A percentile compares a stretch with the other conserved stretches of the same genome.
These are phyloP conservation scores for Cinnamomum chago DNA, from an alignment of 164 flowering plant species.

Conservation along the genomic window DNA sequence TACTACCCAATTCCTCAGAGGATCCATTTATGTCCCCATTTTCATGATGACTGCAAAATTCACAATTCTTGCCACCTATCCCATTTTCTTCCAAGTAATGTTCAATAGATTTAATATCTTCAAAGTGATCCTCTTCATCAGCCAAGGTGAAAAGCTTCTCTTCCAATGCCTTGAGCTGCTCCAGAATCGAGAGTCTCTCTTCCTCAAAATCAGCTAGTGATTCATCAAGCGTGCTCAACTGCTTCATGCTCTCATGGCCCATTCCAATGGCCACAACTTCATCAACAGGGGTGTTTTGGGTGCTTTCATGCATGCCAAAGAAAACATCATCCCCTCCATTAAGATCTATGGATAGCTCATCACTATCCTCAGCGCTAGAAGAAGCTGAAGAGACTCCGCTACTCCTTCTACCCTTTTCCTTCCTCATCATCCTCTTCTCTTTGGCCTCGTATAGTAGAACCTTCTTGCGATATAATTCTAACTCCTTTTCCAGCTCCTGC, in stretches of 20 bases:
- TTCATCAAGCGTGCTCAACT: slow-evolving; percentile 34
- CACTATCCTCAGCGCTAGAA: slow-evolving; percentile 65
- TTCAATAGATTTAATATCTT: slow-evolving; percentile 31
- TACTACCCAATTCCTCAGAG: slow-evolving; percentile 28
- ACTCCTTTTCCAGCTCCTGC: slow-evolving; percentile 63
- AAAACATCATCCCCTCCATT: slow-evolving; percentile 47
- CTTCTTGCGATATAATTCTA: slow-evolving; percentile 49
- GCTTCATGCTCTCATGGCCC: slow-evolving; percentile 17
- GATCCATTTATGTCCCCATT: slow-evolving; percentile 47
- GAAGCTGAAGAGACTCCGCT: slow-evolving; percentile 51
- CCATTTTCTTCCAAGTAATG: slow-evolving; percentile 30
- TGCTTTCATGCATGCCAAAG: slow-evolving; percentile 27
- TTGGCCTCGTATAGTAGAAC: slow-evolving; percentile 46
- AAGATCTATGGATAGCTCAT: slow-evolving; percentile 53
- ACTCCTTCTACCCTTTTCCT: slow-evolving; percentile 35
- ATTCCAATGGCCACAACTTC: slow-evolving; percentile 48
- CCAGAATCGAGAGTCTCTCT: slow-evolving; percentile 70
- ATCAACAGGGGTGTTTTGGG: slow-evolving; percentile 46
- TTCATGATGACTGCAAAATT: slow-evolving; percentile 13
- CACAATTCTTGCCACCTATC: slow-evolving; percentile 16
- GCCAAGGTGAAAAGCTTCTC: slow-evolving; percentile 65
- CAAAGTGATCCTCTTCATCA: slow-evolving; percentile 48
- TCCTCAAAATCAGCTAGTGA: slow-evolving; percentile 73
- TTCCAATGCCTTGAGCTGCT: slow-evolving; percentile 77
- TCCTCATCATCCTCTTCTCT: slow-evolving; percentile 41